Conservation (phyloP, 2,329 filamentous ascomycete genomes). For the Aspergillaceae sp. region DNA sequence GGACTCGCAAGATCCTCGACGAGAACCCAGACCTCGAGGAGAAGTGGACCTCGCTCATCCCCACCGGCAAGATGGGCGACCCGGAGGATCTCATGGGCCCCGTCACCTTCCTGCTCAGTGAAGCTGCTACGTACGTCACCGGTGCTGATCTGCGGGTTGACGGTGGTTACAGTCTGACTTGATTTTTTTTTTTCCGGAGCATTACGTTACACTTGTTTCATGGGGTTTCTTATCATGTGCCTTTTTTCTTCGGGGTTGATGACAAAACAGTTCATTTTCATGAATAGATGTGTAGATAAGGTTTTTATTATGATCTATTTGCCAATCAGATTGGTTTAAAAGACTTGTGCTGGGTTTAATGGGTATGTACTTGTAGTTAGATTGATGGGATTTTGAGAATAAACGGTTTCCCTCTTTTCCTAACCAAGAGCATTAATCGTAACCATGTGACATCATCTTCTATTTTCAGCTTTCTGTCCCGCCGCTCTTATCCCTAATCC, state of each 20-base stretch:
- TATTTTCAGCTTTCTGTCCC: conserved; percentile 9
- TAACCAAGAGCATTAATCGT: not conserved
- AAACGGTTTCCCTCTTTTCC: too few relatives aligned
- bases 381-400: too few relatives aligned
- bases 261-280: too few relatives aligned
- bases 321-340: too few relatives aligned
- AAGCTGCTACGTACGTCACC: conserved; percentile 66
- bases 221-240: too few relatives aligned
- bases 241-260: too few relatives aligned
- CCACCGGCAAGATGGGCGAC: conserved; percentile 84
- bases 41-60: conserved; percentile 88
- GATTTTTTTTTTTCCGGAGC: conserved; percentile 14
- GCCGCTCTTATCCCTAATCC: conserved; percentile 23
- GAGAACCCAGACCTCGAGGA: conserved; percentile 84
- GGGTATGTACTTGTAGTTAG: too few relatives aligned
- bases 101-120: conserved; percentile 75
- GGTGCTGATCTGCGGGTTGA: conserved; percentile 74
- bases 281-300: too few relatives aligned
- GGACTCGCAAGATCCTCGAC: conserved; percentile 86
- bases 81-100: conserved; percentile 91
- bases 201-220: too few relatives aligned
- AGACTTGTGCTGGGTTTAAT: too few relatives aligned
- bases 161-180: conserved; percentile 80
- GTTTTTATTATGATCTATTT: too few relatives aligned
- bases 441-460: not conserved